Percentiles rank a stretch among this genome's conserved stretches.
These are phyloP conservation scores for Penicillium sp. DNA, from an alignment of 2,329 filamentous ascomycete genomes.

Conservation along the genomic window DNA sequence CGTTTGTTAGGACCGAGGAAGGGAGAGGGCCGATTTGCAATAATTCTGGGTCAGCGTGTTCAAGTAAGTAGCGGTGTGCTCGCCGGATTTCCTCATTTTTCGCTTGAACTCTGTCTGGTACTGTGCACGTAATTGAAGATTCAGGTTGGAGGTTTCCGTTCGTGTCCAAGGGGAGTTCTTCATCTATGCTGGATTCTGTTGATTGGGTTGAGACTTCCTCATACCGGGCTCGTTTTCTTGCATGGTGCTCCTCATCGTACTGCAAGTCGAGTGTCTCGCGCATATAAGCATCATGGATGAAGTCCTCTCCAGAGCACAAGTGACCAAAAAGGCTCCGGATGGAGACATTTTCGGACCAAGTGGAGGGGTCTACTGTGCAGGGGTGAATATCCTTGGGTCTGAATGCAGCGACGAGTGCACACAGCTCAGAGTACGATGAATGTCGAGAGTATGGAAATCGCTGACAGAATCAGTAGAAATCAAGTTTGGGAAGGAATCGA, in stretches of 20 bases:
- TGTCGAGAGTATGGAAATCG: conserved; percentile 86
- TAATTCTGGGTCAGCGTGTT: conserved; percentile 14
- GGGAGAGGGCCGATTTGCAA: conserved; percentile 31
- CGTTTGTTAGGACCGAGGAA: conserved; percentile 24
- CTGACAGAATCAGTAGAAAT: conserved; percentile 24
- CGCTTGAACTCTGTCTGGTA: conserved; percentile 3
- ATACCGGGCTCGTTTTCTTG: conserved; percentile 20
- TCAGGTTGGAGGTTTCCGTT: not conserved
- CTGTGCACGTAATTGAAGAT: not conserved
- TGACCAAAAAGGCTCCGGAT: conserved; percentile 71
- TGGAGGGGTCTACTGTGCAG: conserved; percentile 66
- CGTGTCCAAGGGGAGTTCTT: not conserved
- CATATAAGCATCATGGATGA: conserved; percentile 67
- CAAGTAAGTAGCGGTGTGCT: conserved; percentile 27
- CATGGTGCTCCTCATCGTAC: conserved; percentile 18
- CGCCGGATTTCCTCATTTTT: conserved; percentile 26
- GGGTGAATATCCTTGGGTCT: conserved; percentile 76
- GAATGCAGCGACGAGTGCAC: conserved; percentile 66
- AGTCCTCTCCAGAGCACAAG: conserved; percentile 61
- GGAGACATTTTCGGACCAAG: conserved; percentile 64
- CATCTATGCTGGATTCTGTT: conserved; percentile 16
- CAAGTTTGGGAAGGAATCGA: not conserved
- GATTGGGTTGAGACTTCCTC: conserved; percentile 21
- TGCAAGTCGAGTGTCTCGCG: conserved; percentile 32
- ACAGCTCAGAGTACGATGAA: conserved; percentile 79